Base-by-base conservation (phyloP, 83 land plant species). In the Larix sibirica region DNA sequence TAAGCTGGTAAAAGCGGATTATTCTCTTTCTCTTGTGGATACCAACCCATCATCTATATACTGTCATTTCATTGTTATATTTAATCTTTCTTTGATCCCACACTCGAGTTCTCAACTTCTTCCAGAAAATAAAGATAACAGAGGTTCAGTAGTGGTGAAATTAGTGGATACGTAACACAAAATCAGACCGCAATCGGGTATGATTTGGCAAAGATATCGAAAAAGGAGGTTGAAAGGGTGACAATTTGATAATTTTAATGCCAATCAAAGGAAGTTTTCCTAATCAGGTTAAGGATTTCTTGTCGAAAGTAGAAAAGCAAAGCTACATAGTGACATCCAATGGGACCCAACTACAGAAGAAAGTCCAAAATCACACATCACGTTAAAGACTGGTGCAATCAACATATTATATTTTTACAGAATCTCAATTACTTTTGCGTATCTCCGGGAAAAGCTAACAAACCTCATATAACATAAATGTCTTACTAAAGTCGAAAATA, bases 301-400 rank as follows among this genome's bases (percentile, higher is more conserved):
- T 13, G 14, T 54, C 58, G 58, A 54, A 54, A 31, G 40, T 28
- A 40, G 13, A 33, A 68, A 68, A 8, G 14, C 2, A 68, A 33
- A 68, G 73, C 73, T 73, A 42, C n/a, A n/a, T 8, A 40, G 24
- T 76, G 79, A 8, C 59, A 76, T 50, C 79, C 60, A 76, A 16
- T 76, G 16, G 26, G 17, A 24, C 79, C 50, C 24, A 36, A 21
- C 26, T 50, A 50, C 60, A 73, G 23, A n/a, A 44, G 24, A 76
- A 24, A 23, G 50, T 50, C 33, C 26, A 5, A 26, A 21, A 76
- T 54, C 33, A 54, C 60, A 76, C 14, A 76, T 76, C 79, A 47
- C 16, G 26, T 24, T 24, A 21, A 54, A 54, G 18, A 16, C 23
- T 71, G 58, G 58, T 38, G 18, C 23, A 50, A 23, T 12, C 44